A percentile compares a stretch with the other conserved stretches of the same genome.
Conservation (phyloP, 2,329 filamentous ascomycete genomes). For the Periconia digitata region DNA sequence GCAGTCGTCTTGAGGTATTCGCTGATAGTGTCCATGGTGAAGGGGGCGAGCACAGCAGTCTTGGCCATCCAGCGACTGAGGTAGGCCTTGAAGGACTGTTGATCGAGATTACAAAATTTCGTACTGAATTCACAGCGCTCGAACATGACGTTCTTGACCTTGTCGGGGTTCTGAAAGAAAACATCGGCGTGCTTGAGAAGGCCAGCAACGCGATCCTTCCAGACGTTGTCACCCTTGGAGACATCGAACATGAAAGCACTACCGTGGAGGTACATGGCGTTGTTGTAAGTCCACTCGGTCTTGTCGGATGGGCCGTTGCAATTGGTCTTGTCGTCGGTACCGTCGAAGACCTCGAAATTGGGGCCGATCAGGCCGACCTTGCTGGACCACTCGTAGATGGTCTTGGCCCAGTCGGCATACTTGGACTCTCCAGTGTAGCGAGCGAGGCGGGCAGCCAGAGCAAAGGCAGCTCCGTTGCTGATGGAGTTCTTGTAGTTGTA, state of each 20-base stretch:
- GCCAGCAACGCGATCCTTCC: conserved; percentile 61
- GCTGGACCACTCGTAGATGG: conserved; percentile 62
- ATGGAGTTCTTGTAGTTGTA: conserved; percentile 83
- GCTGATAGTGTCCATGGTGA: conserved; percentile 41
- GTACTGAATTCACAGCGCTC: conserved; percentile 66
- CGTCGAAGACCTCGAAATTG: conserved; percentile 58
- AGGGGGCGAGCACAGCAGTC: conserved; percentile 47
- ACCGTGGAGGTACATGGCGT: conserved; percentile 57
- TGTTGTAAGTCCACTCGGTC: conserved; percentile 61
- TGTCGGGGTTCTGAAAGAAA: conserved; percentile 58
- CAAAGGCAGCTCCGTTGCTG: conserved; percentile 81
- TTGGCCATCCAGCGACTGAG: conserved; percentile 64
- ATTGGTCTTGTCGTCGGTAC: conserved; percentile 53
- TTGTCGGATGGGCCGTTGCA: conserved; percentile 54
- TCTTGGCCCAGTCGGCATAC: conserved; percentile 64
- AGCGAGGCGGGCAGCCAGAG: conserved; percentile 74
- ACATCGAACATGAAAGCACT: conserved; percentile 60
- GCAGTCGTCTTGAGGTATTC: conserved; percentile 46
- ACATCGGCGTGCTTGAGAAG: conserved; percentile 54
- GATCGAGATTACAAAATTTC: conserved; percentile 66
- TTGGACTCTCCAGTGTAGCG: conserved; percentile 65
- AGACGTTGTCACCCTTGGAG: conserved; percentile 51
- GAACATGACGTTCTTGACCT: conserved; percentile 59
- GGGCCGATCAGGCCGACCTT: conserved; percentile 54
- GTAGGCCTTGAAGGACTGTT: conserved; percentile 76